phyloP scores from a whole-genome alignment of 345 rosid genomes.

The Hibiscus trionum region DNA sequence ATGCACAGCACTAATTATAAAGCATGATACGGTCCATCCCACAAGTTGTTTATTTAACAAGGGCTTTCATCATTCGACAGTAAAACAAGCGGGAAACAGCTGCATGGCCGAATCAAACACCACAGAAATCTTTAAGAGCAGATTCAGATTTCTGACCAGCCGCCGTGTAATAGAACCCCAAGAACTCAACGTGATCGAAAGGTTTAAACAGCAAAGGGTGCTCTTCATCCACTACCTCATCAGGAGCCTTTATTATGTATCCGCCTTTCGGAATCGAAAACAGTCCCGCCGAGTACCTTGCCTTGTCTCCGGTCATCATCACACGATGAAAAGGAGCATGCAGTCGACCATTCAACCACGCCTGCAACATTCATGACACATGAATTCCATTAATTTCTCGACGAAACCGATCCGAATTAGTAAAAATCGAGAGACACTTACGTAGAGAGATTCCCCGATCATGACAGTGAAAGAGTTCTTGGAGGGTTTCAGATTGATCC shows the following conservation, averaged over 20 bases:
- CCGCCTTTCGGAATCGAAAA: neutral
- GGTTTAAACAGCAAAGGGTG: constrained; percentile 18
- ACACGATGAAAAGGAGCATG: constrained; percentile 10
- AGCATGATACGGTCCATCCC: neutral
- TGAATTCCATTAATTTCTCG: neutral
- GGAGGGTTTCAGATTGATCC: constrained; percentile 48
- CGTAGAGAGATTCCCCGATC: constrained; percentile 7
- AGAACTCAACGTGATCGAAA: neutral
- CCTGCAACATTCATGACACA: constrained; percentile 4
- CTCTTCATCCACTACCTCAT: constrained; percentile 16
- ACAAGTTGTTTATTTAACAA: neutral
- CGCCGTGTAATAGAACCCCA: neutral
- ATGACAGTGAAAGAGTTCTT: constrained; percentile 33
- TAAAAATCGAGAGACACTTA: neutral
- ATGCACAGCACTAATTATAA: neutral
- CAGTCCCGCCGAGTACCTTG: constrained; percentile 8
- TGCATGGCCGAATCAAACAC: neutral
- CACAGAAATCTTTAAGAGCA: constrained; percentile 3
- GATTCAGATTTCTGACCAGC: constrained; percentile 1
- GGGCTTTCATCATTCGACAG: neutral
- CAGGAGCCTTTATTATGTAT: constrained; percentile 7
- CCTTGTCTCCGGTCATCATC: constrained; percentile 8
- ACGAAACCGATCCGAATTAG: too few relatives aligned
- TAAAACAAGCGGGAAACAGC: neutral
- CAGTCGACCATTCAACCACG: constrained; percentile 14